These are phyloP conservation scores for Mortierella sp. DNA, from an alignment of 371 early-diverging fungal genomes.

Conservation along the genomic window DNA sequence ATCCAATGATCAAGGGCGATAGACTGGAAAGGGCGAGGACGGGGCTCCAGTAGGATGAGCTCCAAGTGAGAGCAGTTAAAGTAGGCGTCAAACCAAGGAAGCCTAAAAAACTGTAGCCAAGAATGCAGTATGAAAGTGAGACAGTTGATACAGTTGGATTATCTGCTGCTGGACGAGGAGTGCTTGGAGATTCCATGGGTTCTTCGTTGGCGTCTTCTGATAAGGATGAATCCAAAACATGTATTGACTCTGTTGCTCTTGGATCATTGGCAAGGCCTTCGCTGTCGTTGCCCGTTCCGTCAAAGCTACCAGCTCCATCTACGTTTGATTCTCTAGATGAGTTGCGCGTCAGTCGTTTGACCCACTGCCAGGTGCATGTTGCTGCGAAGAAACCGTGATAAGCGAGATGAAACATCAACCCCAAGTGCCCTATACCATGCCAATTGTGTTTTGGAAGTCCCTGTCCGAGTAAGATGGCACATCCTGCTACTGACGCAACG, in stretches of 20 bases:
- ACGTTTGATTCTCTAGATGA: not conserved
- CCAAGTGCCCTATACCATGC: constrained; percentile 14
- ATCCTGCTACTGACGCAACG: constrained; percentile 34
- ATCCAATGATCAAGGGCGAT: constrained; percentile 33
- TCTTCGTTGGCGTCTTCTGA: not conserved
- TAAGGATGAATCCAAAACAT: constrained; percentile 4
- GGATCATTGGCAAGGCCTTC: constrained; percentile 4
- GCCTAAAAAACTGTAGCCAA: constrained; percentile 40
- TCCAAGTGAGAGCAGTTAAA: constrained; percentile 1
- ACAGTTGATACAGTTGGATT: not conserved
- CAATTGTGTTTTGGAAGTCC: constrained; percentile 6
- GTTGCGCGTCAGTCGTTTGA: constrained; percentile 16
- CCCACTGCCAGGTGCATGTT: constrained; percentile 49
- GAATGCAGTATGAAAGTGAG: constrained; percentile 24
- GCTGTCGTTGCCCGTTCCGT: not conserved
- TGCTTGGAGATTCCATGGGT: not conserved
- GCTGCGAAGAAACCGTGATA: constrained; percentile 50
- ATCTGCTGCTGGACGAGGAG: not conserved
- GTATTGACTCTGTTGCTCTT: constrained; percentile 12
- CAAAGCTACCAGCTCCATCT: not conserved
- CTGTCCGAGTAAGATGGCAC: constrained; percentile 32
- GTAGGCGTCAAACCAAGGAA: constrained; percentile 20
- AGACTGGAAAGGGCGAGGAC: constrained; percentile 23
- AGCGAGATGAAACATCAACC: constrained; percentile 21
- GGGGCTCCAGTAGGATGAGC: constrained; percentile 18